Base-by-base conservation (phyloP, 2,329 filamentous ascomycete genomes). In the Rhexocercosporidium sp. region DNA sequence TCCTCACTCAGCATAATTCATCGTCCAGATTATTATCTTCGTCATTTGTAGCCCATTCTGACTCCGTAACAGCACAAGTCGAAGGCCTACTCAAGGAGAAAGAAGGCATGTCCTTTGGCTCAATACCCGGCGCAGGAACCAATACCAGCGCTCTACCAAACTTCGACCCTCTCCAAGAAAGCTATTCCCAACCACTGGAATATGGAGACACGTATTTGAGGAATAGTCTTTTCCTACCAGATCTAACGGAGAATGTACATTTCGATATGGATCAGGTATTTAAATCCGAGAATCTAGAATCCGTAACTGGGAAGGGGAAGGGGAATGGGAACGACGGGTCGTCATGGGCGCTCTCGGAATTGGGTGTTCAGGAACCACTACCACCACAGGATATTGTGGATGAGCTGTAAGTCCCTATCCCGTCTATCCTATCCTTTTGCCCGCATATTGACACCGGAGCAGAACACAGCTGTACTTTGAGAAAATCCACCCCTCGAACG, bases 311-410 rank as follows among this genome's bases (percentile, higher is more conserved):
- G n/a, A n/a, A n/a, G n/a, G 39, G 39, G 16, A 3, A 3, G 16
- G 39, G 37, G 16, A 14, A 20, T 25, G 46, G 47, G 20, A 20
- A 18, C 7, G 59, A 66, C 18, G 39, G 39, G 2, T 69, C 29
- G 12, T 49, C 49, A 8, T 64, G 57, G 57, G 65, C 49, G 4
- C 56, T 69, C 14, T 41, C 66, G 18, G 62, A 64, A 27, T 51
- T 69, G 3, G 67, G 67, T 4, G 47, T 69, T 16, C 56, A 69
- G 22, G 67, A 69, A 39, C 65, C 67, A 14, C 59, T 66, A 7
- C 67, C 93, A 44, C 93, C 95, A 16, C 95, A 95, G 80, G 97
- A 97, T 60, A 97, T 94, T 79, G 97, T 95, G 8, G 95, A 94
- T 29, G 64, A 70, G n/a, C n/a, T 70, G 68, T 68, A 56, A 37